Evolutionary conservation across 192 early-diverging fungal genomes (phyloP).

Genomic region (Diversispora eburnea): DNA sequence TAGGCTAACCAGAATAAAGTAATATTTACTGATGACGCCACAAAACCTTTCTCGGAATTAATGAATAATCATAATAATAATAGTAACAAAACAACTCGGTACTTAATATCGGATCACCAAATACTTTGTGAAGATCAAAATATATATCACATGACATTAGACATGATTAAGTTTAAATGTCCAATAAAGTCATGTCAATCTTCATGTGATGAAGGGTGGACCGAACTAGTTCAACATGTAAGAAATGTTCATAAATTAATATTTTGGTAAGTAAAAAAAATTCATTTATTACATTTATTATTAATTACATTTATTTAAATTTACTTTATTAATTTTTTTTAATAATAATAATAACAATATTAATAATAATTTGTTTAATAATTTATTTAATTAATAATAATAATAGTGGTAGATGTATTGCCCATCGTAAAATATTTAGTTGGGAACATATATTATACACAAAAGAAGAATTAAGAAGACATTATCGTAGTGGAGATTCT

Average conservation of each 20-base stretch:
- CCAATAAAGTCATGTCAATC: not conserved
- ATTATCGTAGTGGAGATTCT: not conserved
- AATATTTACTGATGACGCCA: not conserved
- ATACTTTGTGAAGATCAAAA: not conserved
- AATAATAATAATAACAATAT: not conserved
- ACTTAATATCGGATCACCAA: not conserved
- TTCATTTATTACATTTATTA: not conserved
- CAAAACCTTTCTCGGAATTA: not conserved
- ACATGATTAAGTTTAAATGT: not conserved
- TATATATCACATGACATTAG: not conserved
- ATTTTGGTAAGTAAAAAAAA: conserved; percentile 3
- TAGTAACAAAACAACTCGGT: not conserved
- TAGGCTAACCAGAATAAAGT: conserved; percentile 1
- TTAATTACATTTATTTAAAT: not conserved
- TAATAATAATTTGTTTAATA: not conserved
- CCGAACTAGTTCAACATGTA: not conserved
- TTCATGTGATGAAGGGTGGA: not conserved
- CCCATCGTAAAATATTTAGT: conserved; percentile 4
- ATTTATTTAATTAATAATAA: not conserved
- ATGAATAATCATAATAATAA: not conserved
- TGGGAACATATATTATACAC: conserved; percentile 3
- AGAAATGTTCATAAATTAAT: conserved; percentile 8
- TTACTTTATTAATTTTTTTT: not conserved
- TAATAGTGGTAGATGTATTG: conserved; percentile 6
- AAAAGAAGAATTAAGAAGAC: conserved; percentile 1